Conservation (phyloP, 805 yeast species). For the Lipomyces yamadae region DNA sequence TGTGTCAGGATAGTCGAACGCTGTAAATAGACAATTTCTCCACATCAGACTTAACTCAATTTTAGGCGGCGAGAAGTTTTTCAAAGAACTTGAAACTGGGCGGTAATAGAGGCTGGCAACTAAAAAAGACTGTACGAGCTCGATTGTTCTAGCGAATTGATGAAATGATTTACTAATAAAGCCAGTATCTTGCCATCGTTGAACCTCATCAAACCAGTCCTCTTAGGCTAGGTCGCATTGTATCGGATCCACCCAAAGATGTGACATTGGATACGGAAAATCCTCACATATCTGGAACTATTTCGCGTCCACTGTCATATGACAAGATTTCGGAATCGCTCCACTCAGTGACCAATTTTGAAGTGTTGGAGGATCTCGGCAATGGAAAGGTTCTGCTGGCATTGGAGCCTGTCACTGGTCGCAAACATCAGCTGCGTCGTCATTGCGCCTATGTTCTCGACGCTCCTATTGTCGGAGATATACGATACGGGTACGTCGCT, state of each 20-base stretch:
- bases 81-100: slow-evolving; percentile 21
- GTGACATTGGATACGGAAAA: not conserved
- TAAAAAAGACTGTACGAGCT: slow-evolving; percentile 25
- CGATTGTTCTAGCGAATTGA: not conserved
- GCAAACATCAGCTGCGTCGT: slow-evolving; percentile 33
- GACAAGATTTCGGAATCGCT: not conserved
- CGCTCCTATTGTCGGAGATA: slow-evolving; percentile 35
- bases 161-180: not conserved
- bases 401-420: slow-evolving; percentile 32
- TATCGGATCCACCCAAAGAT: not conserved
- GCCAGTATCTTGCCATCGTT: slow-evolving; percentile 21
- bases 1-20: not conserved
- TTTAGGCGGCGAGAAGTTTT: slow-evolving; percentile 29
- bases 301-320: not conserved
- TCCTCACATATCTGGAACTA: not conserved
- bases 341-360: slow-evolving; percentile 19
- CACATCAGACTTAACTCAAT: not conserved
- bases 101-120: slow-evolving; percentile 34
- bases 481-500: slow-evolving; percentile 14
- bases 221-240: not conserved
- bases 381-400: slow-evolving; percentile 13
- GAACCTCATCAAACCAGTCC: slow-evolving; percentile 14
- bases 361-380: slow-evolving; percentile 9
- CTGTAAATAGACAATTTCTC: not conserved
- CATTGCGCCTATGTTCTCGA: slow-evolving; percentile 33